A percentile compares a stretch with the other conserved stretches of the same genome.
Evolutionary conservation across 1,284 basidiomycete genomes (phyloP).

Genomic region (Mycosarcoma maydis): DNA sequence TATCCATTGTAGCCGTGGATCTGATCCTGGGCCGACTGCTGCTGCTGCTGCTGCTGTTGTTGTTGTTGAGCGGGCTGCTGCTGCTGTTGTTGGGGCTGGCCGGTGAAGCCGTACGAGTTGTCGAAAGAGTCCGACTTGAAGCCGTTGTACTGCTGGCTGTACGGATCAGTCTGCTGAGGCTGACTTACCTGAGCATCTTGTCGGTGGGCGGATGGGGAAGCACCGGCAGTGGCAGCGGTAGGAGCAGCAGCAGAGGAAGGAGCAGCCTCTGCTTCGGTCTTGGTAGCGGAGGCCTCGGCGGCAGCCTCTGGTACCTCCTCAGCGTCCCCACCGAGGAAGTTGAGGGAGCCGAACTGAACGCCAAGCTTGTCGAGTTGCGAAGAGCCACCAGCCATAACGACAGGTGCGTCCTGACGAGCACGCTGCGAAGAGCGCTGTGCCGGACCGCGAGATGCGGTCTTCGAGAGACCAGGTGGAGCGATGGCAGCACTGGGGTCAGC

Average conservation of each 20-base stretch:
- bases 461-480: constrained; percentile 43
- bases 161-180: constrained; percentile 37
- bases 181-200: constrained; percentile 32
- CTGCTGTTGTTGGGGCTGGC: constrained; percentile 42
- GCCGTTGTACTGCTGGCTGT: constrained; percentile 45
- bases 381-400: constrained; percentile 63
- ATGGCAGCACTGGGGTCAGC: constrained; percentile 17
- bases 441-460: constrained; percentile 37
- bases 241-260: constrained; percentile 10
- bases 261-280: constrained; percentile 18
- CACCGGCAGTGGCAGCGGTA: constrained; percentile 12
- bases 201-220: constrained; percentile 32
- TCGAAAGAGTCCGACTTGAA: constrained; percentile 51
- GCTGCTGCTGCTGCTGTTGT: constrained; percentile 30
- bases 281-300: constrained; percentile 9
- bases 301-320: constrained; percentile 24
- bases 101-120: constrained; percentile 46
- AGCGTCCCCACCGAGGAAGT: constrained; percentile 61
- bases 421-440: constrained; percentile 55
- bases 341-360: constrained; percentile 64
- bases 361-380: constrained; percentile 64
- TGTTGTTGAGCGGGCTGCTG: no score
- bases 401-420: constrained; percentile 62
- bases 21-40: constrained; percentile 43
- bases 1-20: constrained; percentile 53